A percentile compares a stretch with the other conserved stretches of the same genome.
Evolutionary conservation across 164 flowering plant genomes (phyloP).

Genomic region (Amborella trichopoda): DNA sequence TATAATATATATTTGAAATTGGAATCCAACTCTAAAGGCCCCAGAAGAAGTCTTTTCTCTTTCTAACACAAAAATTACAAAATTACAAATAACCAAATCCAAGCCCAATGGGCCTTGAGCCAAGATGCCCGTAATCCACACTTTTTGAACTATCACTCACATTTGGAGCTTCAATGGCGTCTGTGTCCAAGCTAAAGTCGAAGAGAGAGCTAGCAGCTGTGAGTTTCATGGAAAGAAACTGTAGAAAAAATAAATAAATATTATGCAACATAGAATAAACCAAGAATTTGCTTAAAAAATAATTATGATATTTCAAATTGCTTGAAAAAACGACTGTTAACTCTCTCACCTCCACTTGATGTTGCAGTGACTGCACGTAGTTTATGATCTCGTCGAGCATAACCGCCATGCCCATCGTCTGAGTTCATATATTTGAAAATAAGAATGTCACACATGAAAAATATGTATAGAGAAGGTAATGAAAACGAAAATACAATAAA

Average conservation of each 20-base stretch:
- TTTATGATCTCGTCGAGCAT: slow-evolving; percentile 35
- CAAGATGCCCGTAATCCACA: no score
- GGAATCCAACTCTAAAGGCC: no score
- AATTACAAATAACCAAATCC: no score
- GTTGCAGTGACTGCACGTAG: slow-evolving; percentile 1
- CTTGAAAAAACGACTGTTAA: no score
- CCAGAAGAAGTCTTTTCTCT: no score
- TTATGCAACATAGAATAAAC: no score
- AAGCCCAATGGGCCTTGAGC: no score
- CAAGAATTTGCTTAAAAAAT: no score
- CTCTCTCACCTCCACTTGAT: neutral
- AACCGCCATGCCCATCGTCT: slow-evolving; percentile 81
- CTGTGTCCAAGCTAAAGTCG: slow-evolving; percentile 41
- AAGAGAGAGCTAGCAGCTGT: slow-evolving; percentile 46
- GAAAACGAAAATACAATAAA: neutral
- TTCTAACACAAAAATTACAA: no score
- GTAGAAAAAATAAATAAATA: neutral
- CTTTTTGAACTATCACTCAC: no score
- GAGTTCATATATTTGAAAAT: slow-evolving; percentile 1
- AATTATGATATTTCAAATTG: no score
- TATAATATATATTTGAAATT: no score
- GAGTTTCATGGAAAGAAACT: slow-evolving; percentile 7
- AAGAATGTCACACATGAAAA: neutral
- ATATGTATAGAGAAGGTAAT: neutral
- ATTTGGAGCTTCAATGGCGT: slow-evolving; percentile 22